These are phyloP conservation scores for Chytriomyces confervae DNA, from an alignment of 192 early-diverging fungal genomes.

Conservation along the genomic window DNA sequence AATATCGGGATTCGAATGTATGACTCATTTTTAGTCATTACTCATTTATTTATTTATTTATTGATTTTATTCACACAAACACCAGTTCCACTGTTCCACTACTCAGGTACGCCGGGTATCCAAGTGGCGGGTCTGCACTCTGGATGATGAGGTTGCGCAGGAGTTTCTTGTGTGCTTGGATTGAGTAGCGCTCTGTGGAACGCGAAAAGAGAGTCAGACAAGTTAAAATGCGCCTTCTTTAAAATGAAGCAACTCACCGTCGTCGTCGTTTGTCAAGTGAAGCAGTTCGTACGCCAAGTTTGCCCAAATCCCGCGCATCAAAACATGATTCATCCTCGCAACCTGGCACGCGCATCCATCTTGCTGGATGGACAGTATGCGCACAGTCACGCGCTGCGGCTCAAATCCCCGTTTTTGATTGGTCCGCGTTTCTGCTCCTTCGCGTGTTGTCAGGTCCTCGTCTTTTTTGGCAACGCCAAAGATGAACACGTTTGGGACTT, in stretches of 20 bases:
- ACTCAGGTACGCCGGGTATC: constrained; percentile 48
- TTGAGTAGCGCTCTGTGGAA: constrained; percentile 52
- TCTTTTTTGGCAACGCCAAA: constrained; percentile 28
- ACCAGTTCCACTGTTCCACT: not conserved
- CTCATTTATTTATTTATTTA: not conserved
- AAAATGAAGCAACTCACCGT: constrained; percentile 33
- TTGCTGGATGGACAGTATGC: not conserved
- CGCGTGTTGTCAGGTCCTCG: constrained; percentile 29
- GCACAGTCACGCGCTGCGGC: constrained; percentile 9
- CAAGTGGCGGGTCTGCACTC: constrained; percentile 52
- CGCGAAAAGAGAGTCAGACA: constrained; percentile 12
- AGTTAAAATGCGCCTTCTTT: not conserved
- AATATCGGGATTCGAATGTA: no score
- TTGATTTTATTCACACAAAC: not conserved
- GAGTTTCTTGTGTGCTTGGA: constrained; percentile 54
- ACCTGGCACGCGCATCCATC: constrained; percentile 27
- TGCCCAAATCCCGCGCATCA: constrained; percentile 51
- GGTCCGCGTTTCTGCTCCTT: constrained; percentile 18
- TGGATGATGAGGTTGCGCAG: constrained; percentile 55
- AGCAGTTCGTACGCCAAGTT: constrained; percentile 52
- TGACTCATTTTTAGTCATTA: no score
- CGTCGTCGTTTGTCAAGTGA: constrained; percentile 59
- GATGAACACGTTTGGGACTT: constrained; percentile 27
- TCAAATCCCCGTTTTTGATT: constrained; percentile 39
- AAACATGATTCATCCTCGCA: not conserved